These are phyloP conservation scores for Ceratocystis eucalypticola DNA, from an alignment of 2,329 filamentous ascomycete species.

Conservation along the genomic window DNA sequence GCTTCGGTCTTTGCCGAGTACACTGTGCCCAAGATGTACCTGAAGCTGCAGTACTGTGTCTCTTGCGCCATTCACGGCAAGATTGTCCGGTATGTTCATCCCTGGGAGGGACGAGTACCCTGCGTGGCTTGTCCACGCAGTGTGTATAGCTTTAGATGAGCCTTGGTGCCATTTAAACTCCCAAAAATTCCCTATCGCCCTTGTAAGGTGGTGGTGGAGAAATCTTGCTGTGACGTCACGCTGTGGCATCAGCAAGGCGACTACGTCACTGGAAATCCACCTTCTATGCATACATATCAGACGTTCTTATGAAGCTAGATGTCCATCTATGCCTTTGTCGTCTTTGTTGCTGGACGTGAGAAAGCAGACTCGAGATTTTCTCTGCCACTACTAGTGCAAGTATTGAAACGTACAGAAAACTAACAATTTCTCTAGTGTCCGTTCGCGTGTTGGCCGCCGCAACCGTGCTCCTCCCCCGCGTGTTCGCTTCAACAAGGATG, in stretches of 20 bases:
- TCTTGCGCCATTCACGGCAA: conserved; percentile 99
- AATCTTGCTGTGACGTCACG: conserved; percentile 10
- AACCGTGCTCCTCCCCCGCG: conserved; percentile 97
- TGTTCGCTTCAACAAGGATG: conserved; percentile 99
- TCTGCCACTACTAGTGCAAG: background rate
- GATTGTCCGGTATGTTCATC: conserved; percentile 93
- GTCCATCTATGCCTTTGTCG: conserved; percentile 5
- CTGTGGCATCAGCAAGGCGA: background rate
- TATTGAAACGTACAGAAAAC: conserved; percentile 24
- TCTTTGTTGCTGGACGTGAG: conserved; percentile 6
- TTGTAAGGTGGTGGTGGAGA: conserved; percentile 12
- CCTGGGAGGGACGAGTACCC: conserved; percentile 46
- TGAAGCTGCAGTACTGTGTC: conserved; percentile 99
- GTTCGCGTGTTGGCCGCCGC: conserved; percentile 88
- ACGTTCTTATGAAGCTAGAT: conserved; percentile 15
- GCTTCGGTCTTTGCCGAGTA: conserved; percentile 99
- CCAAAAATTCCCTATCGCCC: conserved; percentile 22
- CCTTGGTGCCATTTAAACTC: conserved; percentile 40
- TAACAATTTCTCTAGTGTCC: conserved; percentile 54
- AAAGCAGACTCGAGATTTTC: background rate
- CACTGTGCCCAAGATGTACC: conserved; percentile 99
- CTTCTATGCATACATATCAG: background rate
- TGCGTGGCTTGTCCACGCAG: conserved; percentile 18
- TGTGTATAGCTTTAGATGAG: conserved; percentile 33
- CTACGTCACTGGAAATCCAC: background rate